Conservation (phyloP, 1,284 basidiomycete species). For the Naganishia cerealis region DNA sequence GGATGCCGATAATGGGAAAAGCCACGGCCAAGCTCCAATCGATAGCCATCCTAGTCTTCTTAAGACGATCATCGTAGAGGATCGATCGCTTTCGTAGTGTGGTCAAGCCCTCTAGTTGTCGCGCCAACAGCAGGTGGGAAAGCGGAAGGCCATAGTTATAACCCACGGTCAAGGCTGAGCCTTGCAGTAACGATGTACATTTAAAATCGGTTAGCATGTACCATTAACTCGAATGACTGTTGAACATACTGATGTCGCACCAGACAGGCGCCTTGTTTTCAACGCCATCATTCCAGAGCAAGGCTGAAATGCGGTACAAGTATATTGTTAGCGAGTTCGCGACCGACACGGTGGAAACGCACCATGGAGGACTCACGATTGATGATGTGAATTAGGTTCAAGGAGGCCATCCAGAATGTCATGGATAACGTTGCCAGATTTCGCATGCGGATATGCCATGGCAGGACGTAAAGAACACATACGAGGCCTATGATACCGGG, state of each 20-base stretch:
- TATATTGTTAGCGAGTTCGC: slow-evolving; percentile 1
- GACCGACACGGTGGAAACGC: neutral
- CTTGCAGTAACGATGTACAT: neutral
- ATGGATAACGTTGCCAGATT: slow-evolving; percentile 48
- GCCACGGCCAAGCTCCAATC: slow-evolving; percentile 39
- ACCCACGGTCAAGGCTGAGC: slow-evolving; percentile 40
- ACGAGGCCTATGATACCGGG: slow-evolving; percentile 41
- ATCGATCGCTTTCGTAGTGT: slow-evolving; percentile 44
- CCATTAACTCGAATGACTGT: neutral
- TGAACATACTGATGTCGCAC: slow-evolving; percentile 28
- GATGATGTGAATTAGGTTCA: slow-evolving; percentile 44
- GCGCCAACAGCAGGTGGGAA: slow-evolving; percentile 46
- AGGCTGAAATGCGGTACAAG: slow-evolving; percentile 31
- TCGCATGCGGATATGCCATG: slow-evolving; percentile 47
- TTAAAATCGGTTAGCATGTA: neutral
- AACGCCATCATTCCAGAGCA: slow-evolving; percentile 41
- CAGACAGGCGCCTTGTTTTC: slow-evolving; percentile 39
- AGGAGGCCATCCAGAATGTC: slow-evolving; percentile 47
- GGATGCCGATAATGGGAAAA: slow-evolving; percentile 42
- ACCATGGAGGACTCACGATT: slow-evolving; percentile 39
- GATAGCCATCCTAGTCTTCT: slow-evolving; percentile 39
- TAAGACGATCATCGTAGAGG: slow-evolving; percentile 41
- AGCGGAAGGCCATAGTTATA: slow-evolving; percentile 50
- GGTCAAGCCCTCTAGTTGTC: slow-evolving; percentile 47
- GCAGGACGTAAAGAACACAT: slow-evolving; percentile 43